These are phyloP conservation scores for Yarrowia galli DNA, from an alignment of 1,139 yeast genomes.

Conservation along the genomic window DNA sequence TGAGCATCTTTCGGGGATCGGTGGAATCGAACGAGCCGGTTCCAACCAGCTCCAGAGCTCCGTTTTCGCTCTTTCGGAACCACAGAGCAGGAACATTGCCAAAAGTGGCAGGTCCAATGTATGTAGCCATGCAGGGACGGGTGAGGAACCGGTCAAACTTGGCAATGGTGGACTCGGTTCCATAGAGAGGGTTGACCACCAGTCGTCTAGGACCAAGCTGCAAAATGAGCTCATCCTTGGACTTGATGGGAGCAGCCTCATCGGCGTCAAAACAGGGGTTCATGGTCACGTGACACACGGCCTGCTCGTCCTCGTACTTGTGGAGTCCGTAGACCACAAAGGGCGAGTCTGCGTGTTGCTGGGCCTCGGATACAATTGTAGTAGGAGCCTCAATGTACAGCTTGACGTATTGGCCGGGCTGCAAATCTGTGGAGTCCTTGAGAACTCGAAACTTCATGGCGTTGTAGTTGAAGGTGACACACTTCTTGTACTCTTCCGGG, in stretches of 20 bases:
- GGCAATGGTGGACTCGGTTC: constrained; percentile 63
- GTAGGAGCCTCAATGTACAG: constrained; percentile 70
- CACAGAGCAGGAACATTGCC: constrained; percentile 53
- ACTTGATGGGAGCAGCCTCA: constrained; percentile 73
- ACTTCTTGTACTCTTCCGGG: constrained; percentile 80
- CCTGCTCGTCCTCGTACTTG: constrained; percentile 84
- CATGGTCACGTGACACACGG: constrained; percentile 81
- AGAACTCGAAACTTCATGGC: constrained; percentile 74
- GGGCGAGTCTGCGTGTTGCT: constrained; percentile 52
- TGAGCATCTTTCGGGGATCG: constrained; percentile 83
- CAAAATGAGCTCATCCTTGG: constrained; percentile 78
- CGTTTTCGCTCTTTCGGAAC: constrained; percentile 57
- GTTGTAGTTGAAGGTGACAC: constrained; percentile 78
- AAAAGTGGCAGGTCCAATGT: constrained; percentile 37
- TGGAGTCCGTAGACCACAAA: constrained; percentile 75
- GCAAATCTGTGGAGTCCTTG: constrained; percentile 69
- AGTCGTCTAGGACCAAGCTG: constrained; percentile 95
- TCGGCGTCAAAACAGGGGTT: constrained; percentile 80
- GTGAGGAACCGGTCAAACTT: constrained; percentile 54
- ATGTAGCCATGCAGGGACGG: constrained; percentile 53
- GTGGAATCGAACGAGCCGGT: constrained; percentile 89
- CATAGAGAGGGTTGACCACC: constrained; percentile 82
- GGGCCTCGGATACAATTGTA: constrained; percentile 47
- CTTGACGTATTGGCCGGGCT: constrained; percentile 70
- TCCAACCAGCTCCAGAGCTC: constrained; percentile 72